Conservation (phyloP, 2,329 filamentous ascomycete species). For the Botrytis elliptica region DNA sequence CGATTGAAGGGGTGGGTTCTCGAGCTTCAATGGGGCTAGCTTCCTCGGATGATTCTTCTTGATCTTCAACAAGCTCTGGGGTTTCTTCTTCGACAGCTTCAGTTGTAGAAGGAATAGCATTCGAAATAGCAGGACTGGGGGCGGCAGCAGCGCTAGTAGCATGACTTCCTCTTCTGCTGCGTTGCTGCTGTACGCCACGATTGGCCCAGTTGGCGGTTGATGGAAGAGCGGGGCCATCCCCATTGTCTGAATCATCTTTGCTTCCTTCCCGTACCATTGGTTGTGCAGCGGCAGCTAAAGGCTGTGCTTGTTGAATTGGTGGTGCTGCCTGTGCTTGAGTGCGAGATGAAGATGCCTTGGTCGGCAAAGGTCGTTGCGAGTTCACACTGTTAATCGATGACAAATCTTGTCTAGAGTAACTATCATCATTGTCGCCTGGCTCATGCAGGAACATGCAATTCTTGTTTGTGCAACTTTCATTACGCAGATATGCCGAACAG, state of each 20-base stretch:
- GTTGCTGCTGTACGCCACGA: constrained; percentile 57
- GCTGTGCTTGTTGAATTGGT: constrained; percentile 38
- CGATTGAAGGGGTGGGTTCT: constrained; percentile 20
- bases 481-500: constrained; percentile 92
- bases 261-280: constrained; percentile 75
- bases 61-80: constrained; percentile 23
- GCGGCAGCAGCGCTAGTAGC: constrained; percentile 78
- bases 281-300: constrained; percentile 47
- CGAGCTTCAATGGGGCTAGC: constrained; percentile 16
- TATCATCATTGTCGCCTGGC: constrained; percentile 96
- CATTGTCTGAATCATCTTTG: constrained; percentile 70
- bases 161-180: constrained; percentile 71
- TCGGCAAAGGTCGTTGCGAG: constrained; percentile 66
- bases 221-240: constrained; percentile 87
- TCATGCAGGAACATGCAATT: constrained; percentile 99
- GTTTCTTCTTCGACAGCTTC: constrained; percentile 48
- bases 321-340: constrained; percentile 47
- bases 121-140: constrained; percentile 75
- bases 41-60: constrained; percentile 22
- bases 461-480: constrained; percentile 90
- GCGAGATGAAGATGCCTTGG: constrained; percentile 51
- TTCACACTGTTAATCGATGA: constrained; percentile 92
- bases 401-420: constrained; percentile 89
- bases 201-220: constrained; percentile 92
- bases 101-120: constrained; percentile 53